phyloP scores from a whole-genome alignment of 2,329 filamentous ascomycete genomes.

The Xylariaceae sp. region DNA sequence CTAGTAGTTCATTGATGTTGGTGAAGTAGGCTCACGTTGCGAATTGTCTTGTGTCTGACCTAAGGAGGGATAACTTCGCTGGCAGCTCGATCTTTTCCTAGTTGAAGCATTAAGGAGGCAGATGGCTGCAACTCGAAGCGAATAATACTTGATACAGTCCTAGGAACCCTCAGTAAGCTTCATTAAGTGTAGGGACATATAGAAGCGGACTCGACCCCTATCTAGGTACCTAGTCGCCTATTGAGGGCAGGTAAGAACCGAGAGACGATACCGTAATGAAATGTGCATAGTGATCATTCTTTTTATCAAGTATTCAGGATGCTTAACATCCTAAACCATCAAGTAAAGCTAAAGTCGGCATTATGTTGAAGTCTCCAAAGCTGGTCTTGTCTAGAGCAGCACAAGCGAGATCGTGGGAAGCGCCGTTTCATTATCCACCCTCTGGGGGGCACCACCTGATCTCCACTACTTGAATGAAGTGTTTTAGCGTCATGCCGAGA shows the following conservation, averaged over 20 bases:
- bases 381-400: background rate
- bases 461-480: background rate
- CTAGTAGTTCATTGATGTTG: background rate
- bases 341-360: background rate
- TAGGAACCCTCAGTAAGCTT: no score
- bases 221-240: background rate
- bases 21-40: background rate
- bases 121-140: background rate
- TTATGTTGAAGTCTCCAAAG: background rate
- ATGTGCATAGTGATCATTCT: background rate
- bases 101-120: constrained; percentile 5
- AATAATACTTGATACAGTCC: background rate
- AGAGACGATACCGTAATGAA: background rate
- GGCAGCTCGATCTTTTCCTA: background rate
- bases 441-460: constrained; percentile 4
- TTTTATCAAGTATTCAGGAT: background rate
- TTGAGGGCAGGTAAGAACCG: background rate
- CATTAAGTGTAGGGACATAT: no score
- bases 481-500: background rate
- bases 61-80: background rate
- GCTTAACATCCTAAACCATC: background rate
- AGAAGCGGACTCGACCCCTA: background rate
- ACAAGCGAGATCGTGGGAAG: constrained; percentile 1
- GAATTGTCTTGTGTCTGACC: background rate
- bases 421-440: constrained; percentile 5